phyloP scores from a whole-genome alignment of 2,329 filamentous ascomycete genomes.

The Paecilomyces sp. region DNA sequence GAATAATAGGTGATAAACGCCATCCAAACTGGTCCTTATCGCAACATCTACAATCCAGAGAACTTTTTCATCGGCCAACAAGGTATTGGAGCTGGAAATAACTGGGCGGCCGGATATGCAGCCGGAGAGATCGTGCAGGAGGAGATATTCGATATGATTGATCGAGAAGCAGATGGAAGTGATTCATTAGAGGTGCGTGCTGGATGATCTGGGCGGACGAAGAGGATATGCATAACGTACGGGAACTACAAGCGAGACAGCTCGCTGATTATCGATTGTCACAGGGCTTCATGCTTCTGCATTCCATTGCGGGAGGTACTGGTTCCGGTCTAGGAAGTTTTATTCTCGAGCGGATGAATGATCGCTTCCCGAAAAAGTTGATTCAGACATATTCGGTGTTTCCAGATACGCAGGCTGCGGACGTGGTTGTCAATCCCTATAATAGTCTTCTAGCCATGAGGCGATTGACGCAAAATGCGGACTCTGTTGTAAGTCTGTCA shows the following conservation, averaged over 20 bases:
- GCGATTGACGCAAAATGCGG: constrained; percentile 87
- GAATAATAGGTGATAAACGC: constrained; percentile 67
- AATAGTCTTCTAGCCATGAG: constrained; percentile 93
- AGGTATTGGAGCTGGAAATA: constrained; percentile 90
- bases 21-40: constrained; percentile 90
- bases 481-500: constrained; percentile 66
- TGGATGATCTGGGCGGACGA: neutral
- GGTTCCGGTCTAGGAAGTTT: constrained; percentile 95
- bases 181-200: constrained; percentile 75
- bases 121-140: constrained; percentile 88
- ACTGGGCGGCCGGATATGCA: constrained; percentile 95
- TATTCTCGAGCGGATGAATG: constrained; percentile 89
- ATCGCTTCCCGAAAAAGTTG: constrained; percentile 96
- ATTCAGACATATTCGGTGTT: constrained; percentile 99
- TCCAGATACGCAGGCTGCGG: constrained; percentile 80
- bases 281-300: constrained; percentile 96
- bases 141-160: constrained; percentile 99
- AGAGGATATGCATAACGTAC: neutral
- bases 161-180: constrained; percentile 94
- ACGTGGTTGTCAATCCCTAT: constrained; percentile 97
- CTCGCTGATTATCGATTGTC: neutral
- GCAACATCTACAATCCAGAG: constrained; percentile 98
- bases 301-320: constrained; percentile 95
- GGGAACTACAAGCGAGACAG: neutral
- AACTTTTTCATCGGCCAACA: constrained; percentile 97